Base-by-base conservation (phyloP, 352 stramenopile species). In the Pythium diclinum region DNA sequence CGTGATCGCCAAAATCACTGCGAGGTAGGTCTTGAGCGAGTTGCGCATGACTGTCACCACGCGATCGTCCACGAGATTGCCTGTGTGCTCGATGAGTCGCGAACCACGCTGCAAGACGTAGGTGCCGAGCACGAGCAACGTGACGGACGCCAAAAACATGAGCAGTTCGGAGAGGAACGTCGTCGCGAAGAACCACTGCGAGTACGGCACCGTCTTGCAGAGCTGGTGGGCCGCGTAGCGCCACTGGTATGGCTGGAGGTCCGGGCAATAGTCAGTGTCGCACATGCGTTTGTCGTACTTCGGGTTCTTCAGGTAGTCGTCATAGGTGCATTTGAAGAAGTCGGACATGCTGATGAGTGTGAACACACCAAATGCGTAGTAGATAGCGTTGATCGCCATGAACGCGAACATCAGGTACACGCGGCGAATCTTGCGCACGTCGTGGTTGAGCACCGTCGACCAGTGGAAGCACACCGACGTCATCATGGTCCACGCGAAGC, bases 301-400 rank as follows among this genome's bases (percentile, higher is more conserved):
- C 7, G 82, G 83, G 64, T 95, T 95, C 73, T 88, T 90, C 19
- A 95, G 70, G 72, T 95, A 95, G 61, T 95, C 87, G 55, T 92
- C 78, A 69, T 95, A 95, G 23, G 87, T 75, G 68, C 87, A 95
- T 66, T 92, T 92, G 78, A 88, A 87, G 49, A 95, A 85, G 56
- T 86, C 76, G 0, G 76, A 88, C 61, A 94, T 75, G 14, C 75
- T 87, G 49, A 95, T 77, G 33, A 94, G 73, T 9, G 74, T 74
- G 36, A 90, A 89, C 16, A 95, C 67, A n/a, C 78, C 71, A 40
- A 85, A 75, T 2, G 68, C 71, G 69, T 91, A 92, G 56, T 91
- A 94, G 16, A 63, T 68, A 25, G 65, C 74, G 48, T 93, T 93
- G 36, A 87, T 68, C 8, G 86, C 54, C 48, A 88, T 65, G 56